Evolutionary conservation across 73 alveolate genomes (phyloP), one percentile per base, ranked within the genome.

Genomic region (Urostyla sp.): DNA sequence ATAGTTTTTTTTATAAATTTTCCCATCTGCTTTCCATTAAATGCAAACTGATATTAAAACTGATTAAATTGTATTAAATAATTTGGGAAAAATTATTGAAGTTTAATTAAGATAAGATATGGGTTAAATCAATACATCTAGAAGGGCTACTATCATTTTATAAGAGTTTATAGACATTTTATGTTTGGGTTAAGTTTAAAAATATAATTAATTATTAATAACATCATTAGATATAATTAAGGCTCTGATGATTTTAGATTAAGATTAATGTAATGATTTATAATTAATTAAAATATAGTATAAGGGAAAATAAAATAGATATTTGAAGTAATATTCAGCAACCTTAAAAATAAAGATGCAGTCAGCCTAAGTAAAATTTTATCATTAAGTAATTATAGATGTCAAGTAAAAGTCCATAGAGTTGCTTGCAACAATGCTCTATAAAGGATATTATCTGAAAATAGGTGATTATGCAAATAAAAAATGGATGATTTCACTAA

Each of bases 21-120:
- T 63, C 60, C 79, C 79, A 16, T 43, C 79, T 2, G 37, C 61
- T 60, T 63, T 63, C 43, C 79, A 63, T 63, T 40, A 36, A 63
- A 63, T 63, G 79, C 53, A 63, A 37, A 63, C 79, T 4, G 79
- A 63, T 63, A 63, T 63, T 24, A 63, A 63, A 24, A 63, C 79
- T 38, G 53, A 63, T 43, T 63, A 63, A 6, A 5, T 63, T 13
- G 60, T 63, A 26, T 23, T 63, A 7, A 37, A 63, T 21, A 43
- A 57, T 18, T 15, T 63, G 3, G 79, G 79, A 8, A 63, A 31
- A 48, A 63, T 63, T 15, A 60, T 63, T 1, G 79, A 63, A 63
- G 59, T 15, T n/a, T 40, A 63, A 40, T 16, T 63, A 2, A 63
- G 79, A 40, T 40, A 63, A 63, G 44, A 40, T 24, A 63, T 63